A percentile compares a stretch with the other conserved stretches of the same genome.
Conservation (phyloP, 108 stramenopile genomes). For the Asterionellopsis glacialis region DNA sequence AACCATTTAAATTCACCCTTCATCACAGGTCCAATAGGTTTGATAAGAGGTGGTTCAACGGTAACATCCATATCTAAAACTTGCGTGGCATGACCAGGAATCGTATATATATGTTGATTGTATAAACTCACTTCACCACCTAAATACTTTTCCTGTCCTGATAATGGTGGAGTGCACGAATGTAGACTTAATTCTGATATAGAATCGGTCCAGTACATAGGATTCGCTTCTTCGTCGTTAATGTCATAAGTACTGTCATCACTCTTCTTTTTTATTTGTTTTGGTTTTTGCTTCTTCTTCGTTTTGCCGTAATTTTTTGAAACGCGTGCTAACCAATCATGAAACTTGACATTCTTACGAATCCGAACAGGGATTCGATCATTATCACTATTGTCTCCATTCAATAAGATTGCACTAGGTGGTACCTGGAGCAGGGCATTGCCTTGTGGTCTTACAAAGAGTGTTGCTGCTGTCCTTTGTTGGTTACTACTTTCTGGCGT, state of each 20-base stretch:
- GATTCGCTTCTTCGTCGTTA: too few relatives aligned
- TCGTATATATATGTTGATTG: conserved; percentile 76
- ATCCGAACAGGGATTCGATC: conserved; percentile 2
- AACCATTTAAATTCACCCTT: conserved; percentile 84
- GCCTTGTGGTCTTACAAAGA: conserved; percentile 67
- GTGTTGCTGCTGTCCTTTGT: conserved; percentile 60
- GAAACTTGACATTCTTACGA: conserved; percentile 16
- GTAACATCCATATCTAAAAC: conserved; percentile 65
- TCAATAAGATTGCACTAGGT: conserved; percentile 20
- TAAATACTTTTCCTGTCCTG: conserved; percentile 56
- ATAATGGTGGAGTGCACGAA: conserved; percentile 1
- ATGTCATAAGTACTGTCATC: neutral
- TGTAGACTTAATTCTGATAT: conserved; percentile 3
- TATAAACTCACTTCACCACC: conserved; percentile 68
- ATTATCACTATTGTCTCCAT: neutral
- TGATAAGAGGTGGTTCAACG: conserved; percentile 31
- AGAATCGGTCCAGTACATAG: neutral
- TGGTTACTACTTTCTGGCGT: conserved; percentile 4
- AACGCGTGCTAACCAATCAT: conserved; percentile 26
- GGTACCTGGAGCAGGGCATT: conserved; percentile 42
- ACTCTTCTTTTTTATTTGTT: neutral
- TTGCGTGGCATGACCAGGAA: conserved; percentile 68
- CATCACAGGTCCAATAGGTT: conserved; percentile 64
- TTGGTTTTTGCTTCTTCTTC: conserved; percentile 4
- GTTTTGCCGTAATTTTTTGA: conserved; percentile 28